Evolutionary conservation across 352 stramenopile genomes (phyloP), one percentile per base, ranked within the genome.

Genomic region (Pythium biforme): DNA sequence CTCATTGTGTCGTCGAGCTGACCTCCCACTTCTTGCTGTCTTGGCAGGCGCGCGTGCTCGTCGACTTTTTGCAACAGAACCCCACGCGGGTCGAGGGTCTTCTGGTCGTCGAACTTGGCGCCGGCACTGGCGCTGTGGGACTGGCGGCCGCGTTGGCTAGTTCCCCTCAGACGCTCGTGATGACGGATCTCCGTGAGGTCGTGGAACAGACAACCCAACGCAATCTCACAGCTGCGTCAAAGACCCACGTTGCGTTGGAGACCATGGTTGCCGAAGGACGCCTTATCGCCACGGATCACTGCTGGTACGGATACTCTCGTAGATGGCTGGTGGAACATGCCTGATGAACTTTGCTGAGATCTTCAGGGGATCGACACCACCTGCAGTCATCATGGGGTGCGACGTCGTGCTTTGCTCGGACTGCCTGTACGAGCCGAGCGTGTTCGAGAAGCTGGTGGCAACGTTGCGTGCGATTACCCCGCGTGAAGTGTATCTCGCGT

Each of bases 341-440:
- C 37, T 43, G 26, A n/a, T 19, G 10, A 40, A 26, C 12, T 1
- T 9, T 22, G 41, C 12, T 25, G 20, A 23, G 1, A 23, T 27
- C 34, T 23, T 29, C 29, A 68, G 62, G 62, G 62, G 62, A 46
- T 55, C 62, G 1, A 47, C 53, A n/a, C 31, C 27, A 11, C 22
- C 27, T 8, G n/a, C 19, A 15, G 10, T 4, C 10, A 40, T 69
- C 9, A 11, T 64, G n/a, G 31, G n/a, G 11, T 70, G 40, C 4
- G 65, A 74, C 11, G 63, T 77, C n/a, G 55, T 85, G 11, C 43
- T 88, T 3, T 81, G 74, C 51, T 89, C 83, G 15, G 83, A 92
- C 56, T 92, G 83, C 22, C 59, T 90, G 39, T 92, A 92, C 57
- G 83, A 92, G 10, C 69, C 72, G 1, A 56, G 46, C 12, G 59